Evolutionary conservation across 805 yeast genomes (phyloP).

Genomic region (Ogataea naganishii): DNA sequence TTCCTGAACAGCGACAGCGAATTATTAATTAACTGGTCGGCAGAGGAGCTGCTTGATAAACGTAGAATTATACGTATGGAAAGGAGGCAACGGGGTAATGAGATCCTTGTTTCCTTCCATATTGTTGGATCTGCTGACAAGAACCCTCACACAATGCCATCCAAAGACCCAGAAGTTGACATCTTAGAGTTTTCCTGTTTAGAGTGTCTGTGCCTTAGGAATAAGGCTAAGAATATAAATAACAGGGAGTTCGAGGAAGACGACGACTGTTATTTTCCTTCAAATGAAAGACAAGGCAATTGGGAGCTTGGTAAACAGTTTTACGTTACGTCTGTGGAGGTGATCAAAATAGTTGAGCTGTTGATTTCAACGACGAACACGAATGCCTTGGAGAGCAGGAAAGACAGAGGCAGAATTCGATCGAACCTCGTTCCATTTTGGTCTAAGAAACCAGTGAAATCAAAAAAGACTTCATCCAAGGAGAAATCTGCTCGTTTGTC

Average conservation of each 20-base stretch:
- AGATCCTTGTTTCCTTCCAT: conserved; percentile 38
- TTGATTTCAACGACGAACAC: conserved; percentile 41
- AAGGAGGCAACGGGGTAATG: conserved; percentile 39
- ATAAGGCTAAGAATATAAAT: conserved; percentile 7
- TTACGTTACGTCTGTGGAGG: conserved; percentile 61
- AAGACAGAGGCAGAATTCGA: conserved; percentile 59
- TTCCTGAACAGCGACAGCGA: conserved; percentile 35
- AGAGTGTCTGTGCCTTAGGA: conserved; percentile 32
- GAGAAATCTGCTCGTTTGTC: conserved; percentile 7
- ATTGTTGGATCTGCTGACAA: conserved; percentile 44
- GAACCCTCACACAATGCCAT: conserved; percentile 29
- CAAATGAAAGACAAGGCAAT: not conserved
- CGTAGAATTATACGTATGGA: conserved; percentile 53
- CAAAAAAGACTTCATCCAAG: conserved; percentile 22
- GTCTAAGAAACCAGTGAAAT: conserved; percentile 50
- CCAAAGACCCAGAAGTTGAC: conserved; percentile 32
- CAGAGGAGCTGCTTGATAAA: conserved; percentile 35
- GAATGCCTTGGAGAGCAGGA: conserved; percentile 43
- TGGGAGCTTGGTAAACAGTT: conserved; percentile 19
- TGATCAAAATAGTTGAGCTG: conserved; percentile 54
- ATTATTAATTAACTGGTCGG: conserved; percentile 41
- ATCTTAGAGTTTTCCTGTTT: conserved; percentile 55
- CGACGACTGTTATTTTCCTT: conserved; percentile 10
- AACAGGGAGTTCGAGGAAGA: conserved; percentile 10
- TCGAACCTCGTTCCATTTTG: conserved; percentile 61